Evolutionary conservation across 768 basidiomycete species (phyloP).

Genomic region (Ephemerocybe angulata): DNA sequence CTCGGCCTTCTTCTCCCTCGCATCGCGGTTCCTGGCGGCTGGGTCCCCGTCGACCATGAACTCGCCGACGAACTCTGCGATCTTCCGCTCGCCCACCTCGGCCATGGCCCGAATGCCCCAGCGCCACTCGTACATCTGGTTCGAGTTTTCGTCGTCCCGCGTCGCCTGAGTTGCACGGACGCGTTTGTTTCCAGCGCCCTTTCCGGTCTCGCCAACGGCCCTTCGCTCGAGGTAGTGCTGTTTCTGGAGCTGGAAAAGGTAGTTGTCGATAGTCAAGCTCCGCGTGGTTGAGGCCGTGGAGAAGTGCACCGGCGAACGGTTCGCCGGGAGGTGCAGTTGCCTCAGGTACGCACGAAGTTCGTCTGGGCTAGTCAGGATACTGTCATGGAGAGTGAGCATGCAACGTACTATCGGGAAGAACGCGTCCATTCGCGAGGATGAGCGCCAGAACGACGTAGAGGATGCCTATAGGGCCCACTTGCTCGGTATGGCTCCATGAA

Average conservation of each 20-base stretch:
- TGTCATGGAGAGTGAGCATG: not conserved
- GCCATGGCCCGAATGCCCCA: conserved; percentile 82
- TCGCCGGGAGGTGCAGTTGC: conserved; percentile 57
- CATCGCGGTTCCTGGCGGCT: conserved; percentile 32
- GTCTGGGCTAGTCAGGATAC: conserved; percentile 37
- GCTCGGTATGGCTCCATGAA: conserved; percentile 65
- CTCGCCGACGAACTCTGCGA: conserved; percentile 74
- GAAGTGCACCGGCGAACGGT: conserved; percentile 41
- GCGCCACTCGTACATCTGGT: conserved; percentile 64
- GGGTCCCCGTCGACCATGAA: conserved; percentile 59
- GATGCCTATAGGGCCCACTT: conserved; percentile 68
- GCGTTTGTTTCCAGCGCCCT: conserved; percentile 54
- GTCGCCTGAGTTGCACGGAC: conserved; percentile 36
- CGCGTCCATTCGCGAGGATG: conserved; percentile 76
- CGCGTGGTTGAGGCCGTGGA: conserved; percentile 48
- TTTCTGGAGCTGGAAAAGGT: conserved; percentile 57
- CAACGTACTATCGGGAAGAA: conserved; percentile 68
- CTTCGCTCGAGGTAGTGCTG: conserved; percentile 79
- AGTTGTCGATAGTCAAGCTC: conserved; percentile 56
- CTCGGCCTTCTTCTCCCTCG: conserved; percentile 36
- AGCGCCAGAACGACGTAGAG: conserved; percentile 79
- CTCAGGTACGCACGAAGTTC: conserved; percentile 71
- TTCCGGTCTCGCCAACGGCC: conserved; percentile 45
- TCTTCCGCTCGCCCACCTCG: conserved; percentile 77
- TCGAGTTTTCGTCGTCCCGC: conserved; percentile 28